Percentiles rank a stretch among this genome's conserved stretches.
Evolutionary conservation across 352 stramenopile genomes (phyloP).

Genomic region (Globisporangium paroecandrum): DNA sequence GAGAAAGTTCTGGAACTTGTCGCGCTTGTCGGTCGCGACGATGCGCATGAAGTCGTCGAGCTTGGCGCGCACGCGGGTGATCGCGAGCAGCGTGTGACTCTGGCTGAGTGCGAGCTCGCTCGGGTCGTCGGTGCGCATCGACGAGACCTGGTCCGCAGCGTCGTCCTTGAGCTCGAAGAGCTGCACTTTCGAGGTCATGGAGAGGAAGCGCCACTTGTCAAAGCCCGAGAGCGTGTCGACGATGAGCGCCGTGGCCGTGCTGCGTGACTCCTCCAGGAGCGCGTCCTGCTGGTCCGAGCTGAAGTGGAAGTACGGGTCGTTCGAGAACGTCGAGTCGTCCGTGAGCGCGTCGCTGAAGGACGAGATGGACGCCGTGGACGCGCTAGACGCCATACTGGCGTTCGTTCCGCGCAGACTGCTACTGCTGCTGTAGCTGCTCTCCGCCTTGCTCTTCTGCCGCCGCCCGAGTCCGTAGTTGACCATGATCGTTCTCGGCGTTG

Average conservation of each 20-base stretch:
- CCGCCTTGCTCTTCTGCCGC: slow-evolving; percentile 12
- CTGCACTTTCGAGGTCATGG: slow-evolving; percentile 29
- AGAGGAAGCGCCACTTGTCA: slow-evolving; percentile 67
- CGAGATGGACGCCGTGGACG: slow-evolving; percentile 14
- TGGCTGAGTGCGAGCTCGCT: slow-evolving; percentile 20
- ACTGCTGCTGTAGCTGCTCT: slow-evolving; percentile 11
- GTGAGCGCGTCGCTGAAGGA: slow-evolving; percentile 10
- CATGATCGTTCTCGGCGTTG: slow-evolving; percentile 4
- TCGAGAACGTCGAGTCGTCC: slow-evolving; percentile 16
- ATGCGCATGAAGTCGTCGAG: slow-evolving; percentile 72
- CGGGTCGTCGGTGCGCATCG: slow-evolving; percentile 26
- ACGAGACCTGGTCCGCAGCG: slow-evolving; percentile 42
- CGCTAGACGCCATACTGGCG: slow-evolving; percentile 12
- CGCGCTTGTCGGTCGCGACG: slow-evolving; percentile 37
- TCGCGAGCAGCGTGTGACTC: slow-evolving; percentile 53
- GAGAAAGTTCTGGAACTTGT: slow-evolving; percentile 58
- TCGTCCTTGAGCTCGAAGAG: slow-evolving; percentile 57
- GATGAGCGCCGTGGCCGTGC: slow-evolving; percentile 51
- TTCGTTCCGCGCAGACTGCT: slow-evolving; percentile 17
- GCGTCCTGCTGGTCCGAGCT: slow-evolving; percentile 44
- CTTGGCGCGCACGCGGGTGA: slow-evolving; percentile 49
- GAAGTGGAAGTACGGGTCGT: slow-evolving; percentile 54
- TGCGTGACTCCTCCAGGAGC: slow-evolving; percentile 43
- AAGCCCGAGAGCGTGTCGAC: slow-evolving; percentile 57
- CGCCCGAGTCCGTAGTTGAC: slow-evolving; percentile 17